Conservation (phyloP, 2,329 filamentous ascomycete species). For the Sporothrix euskadiensis region DNA sequence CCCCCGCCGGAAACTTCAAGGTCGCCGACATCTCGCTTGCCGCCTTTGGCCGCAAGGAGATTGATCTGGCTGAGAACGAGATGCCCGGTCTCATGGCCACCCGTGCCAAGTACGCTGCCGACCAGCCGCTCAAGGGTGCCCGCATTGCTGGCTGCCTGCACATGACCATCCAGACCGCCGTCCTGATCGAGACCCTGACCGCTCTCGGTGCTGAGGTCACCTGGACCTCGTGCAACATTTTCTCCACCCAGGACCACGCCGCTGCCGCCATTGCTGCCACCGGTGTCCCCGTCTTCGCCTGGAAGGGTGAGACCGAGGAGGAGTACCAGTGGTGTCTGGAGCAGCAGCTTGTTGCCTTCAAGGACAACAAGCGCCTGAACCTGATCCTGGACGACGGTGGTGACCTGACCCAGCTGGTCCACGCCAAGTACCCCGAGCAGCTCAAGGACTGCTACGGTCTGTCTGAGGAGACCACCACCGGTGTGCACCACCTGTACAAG, state of each 20-base stretch:
- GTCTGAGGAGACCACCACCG: slow-evolving; percentile 99
- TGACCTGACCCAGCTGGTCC: slow-evolving; percentile 93
- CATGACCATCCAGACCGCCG: slow-evolving; percentile 99
- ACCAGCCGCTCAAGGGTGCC: slow-evolving; percentile 92
- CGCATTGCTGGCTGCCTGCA: slow-evolving; percentile 97
- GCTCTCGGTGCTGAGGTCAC: slow-evolving; percentile 96
- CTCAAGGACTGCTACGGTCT: slow-evolving; percentile 98
- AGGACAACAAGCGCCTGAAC: slow-evolving; percentile 95
- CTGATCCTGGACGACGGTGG: slow-evolving; percentile 98
- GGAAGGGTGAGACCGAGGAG: slow-evolving; percentile 94
- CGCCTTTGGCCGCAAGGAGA: slow-evolving; percentile 98
- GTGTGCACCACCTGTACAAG: slow-evolving; percentile 98
- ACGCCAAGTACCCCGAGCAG: slow-evolving; percentile 98
- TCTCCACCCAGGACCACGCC: slow-evolving; percentile 98
- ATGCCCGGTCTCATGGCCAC: slow-evolving; percentile 99
- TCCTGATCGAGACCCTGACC: slow-evolving; percentile 96
- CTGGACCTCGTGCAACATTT: slow-evolving; percentile 99
- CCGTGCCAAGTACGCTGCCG: slow-evolving; percentile 82
- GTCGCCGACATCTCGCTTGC: slow-evolving; percentile 97
- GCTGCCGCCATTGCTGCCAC: slow-evolving; percentile 93
- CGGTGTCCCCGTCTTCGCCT: slow-evolving; percentile 81
- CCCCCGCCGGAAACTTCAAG: slow-evolving; percentile 93
- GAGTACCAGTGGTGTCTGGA: slow-evolving; percentile 99
- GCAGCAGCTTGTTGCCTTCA: slow-evolving; percentile 96
- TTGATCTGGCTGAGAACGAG: slow-evolving; percentile 93